Base-by-base conservation (phyloP, 768 basidiomycete species). In the Chalciporus chontae region DNA sequence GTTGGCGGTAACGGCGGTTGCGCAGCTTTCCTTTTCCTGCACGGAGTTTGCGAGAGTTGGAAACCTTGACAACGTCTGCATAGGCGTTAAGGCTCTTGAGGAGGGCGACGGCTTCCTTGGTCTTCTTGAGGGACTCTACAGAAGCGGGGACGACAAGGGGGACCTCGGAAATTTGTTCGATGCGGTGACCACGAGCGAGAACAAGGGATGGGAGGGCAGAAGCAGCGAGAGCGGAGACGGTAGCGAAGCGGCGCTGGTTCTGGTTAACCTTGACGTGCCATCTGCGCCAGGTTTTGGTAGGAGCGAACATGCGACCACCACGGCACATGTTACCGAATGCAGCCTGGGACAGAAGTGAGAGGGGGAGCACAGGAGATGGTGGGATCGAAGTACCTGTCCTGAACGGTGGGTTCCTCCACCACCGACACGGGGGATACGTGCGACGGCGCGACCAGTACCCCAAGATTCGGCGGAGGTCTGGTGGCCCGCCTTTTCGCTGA, bases 291-390 rank as follows among this genome's bases (percentile, higher is more conserved):
- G 84, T 90, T 80, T 96, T 97, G 76, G 95, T 98, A 15, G 96
- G 96, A 24, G 95, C 95, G 74, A 99, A 98, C 96, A 99, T 98
- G 69, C 96, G 93, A 78, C 96, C 96, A 68, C 96, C 95, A 73
- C 96, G 90, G 81, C 95, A 98, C 96, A 99, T 98, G 88, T 98
- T 98, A 67, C 96, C 96, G 77, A 98, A 98, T 27, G 96, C 96
- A 70, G 92, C 96, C 87, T 95, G 48, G 21, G 31, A 14, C 19
- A 11, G 41, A 32, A 51, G 36, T 62, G 41, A 45, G 47, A 45
- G 34, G 38, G 24, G 4, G 26, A 36, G 32, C 21, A 1, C 26
- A 18, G 17, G 9, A 37, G 21, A 36, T 8, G 27, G 8, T 8
- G 17, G 4, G 24, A 17, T 7, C 19, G 18, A 29, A 2, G 45